Evolutionary conservation across 768 basidiomycete genomes (phyloP), one percentile per base, ranked within the genome.

Genomic region (Lactifluus echinatus): DNA sequence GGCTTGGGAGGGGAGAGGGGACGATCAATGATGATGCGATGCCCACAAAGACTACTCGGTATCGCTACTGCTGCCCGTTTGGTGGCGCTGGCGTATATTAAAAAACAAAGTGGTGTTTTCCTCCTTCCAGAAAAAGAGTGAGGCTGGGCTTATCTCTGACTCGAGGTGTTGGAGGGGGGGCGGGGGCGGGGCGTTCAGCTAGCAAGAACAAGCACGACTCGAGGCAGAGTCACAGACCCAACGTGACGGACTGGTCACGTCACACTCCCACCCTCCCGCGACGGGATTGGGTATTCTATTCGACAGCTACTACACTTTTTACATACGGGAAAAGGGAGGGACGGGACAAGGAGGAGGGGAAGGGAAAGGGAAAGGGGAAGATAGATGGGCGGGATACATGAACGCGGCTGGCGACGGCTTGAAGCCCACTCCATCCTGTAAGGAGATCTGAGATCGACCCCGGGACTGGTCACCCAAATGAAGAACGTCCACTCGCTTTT

Each of bases 11-110:
- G 52, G 39, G 50, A 46, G 57, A 59, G 57, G 60, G 47, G 60
- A 61, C 60, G 60, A 61, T 61, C 60, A 61, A 61, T 60, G 59
- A 59, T 61, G 60, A 61, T 61, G 60, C 60, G 60, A 61, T 59
- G 49, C 57, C n/a, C 39, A 34, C 49, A 57, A 45, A 37, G 56
- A 39, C 45, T 49, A 31, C 57, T 61, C 45, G 48, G 57, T 61
- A 43, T 54, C 56, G 47, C 51, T 51, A 46, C 59, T 40, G 5
- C 33, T 49, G 12, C 40, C 55, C 29, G 46, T 31, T 37, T 33
- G 14, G 28, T n/a, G 37, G 39, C 21, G 23, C 26, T 42, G 50
- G 53, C 37, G 51, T 40, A 53, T 58, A 40, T 29, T 39, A 58
- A 57, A 34, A 39, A 58, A 19, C 37, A 53, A 46, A 28, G 19